Evolutionary conservation across 2,329 filamentous ascomycete genomes (phyloP), one percentile per base, ranked within the genome.

Genomic region (Monosporascus sp.): DNA sequence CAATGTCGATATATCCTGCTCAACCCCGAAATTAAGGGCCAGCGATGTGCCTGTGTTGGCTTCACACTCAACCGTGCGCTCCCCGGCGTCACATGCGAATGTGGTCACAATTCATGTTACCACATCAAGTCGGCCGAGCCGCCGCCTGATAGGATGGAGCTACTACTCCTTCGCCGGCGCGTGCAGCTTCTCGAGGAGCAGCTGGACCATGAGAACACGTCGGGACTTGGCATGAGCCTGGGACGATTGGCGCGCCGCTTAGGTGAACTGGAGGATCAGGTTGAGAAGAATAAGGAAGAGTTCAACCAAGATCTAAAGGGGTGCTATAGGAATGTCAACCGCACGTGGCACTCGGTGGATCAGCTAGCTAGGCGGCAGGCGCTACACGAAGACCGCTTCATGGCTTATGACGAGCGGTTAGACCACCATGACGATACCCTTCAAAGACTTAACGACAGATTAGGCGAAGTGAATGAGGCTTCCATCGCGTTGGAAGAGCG

Each of bases 1-100:
- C 78, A 82, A 60, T 85, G 81, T 59, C 78, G 80, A 55, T 84
- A 80, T 60, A 83, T 85, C 56, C 66, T 85, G 31, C 71, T 81
- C 27, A 72, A 78, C 52, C 78, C 81, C 6, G 79, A 81, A 60
- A 72, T 81, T 64, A 80, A 78, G 59, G 80, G 81, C 50, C 74
- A 81, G 54, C 78, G 81, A 44, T 85, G 81, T 65, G 80, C 76
- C 45, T 85, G 81, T 60, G 77, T 80, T 56, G 73, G 76, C 55
- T 85, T 85, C 65, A 76, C 76, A 5, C 74, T 79, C 53, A 83
- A 82, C 65, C 73, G 71, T 49, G 64, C 71, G n/a, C 69, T 79
- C 11, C 80, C 81, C 1, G 76, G 80, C 38, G 78, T 79, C 51
- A 75, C 70, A 20, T 85, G 81, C 60, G 75, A 81, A 49, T 85